Percentiles rank a stretch among this genome's conserved stretches.
These are phyloP conservation scores for Coprinopsis cinerea DNA, from an alignment of 768 basidiomycete species.

Conservation along the genomic window DNA sequence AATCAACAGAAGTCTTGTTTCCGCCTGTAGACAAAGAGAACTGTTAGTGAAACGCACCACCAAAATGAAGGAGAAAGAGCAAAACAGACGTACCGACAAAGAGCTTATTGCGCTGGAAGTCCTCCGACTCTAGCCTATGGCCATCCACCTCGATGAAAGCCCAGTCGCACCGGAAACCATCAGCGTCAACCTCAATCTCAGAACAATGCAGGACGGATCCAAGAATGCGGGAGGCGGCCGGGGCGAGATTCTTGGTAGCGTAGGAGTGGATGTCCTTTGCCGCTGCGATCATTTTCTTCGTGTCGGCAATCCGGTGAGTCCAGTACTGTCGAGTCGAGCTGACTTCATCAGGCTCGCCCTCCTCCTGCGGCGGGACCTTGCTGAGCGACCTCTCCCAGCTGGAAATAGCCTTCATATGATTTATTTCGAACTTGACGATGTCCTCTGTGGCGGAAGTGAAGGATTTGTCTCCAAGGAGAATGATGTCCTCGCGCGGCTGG, in stretches of 20 bases:
- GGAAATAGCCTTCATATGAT: constrained; percentile 18
- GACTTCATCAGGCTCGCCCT: constrained; percentile 7
- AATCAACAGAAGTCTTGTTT: constrained; percentile 19
- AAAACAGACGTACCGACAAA: constrained; percentile 20
- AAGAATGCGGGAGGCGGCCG: constrained; percentile 22
- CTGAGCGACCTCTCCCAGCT: constrained; percentile 16
- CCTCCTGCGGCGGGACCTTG: constrained; percentile 17
- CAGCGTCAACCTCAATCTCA: constrained; percentile 15
- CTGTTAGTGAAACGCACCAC: background rate
- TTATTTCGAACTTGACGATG: too few relatives aligned
- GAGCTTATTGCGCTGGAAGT: constrained; percentile 28
- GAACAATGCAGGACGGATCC: constrained; percentile 29
- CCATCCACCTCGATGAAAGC: constrained; percentile 24
- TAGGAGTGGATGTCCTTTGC: constrained; percentile 22
- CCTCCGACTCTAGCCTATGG: constrained; percentile 26
- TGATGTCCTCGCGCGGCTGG: constrained; percentile 25
- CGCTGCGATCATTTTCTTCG: constrained; percentile 18
- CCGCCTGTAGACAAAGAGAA: constrained; percentile 14
- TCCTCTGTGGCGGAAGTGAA: constrained; percentile 20
- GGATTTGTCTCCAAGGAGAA: constrained; percentile 23
- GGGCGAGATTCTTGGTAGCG: constrained; percentile 20
- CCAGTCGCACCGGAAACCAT: constrained; percentile 30
- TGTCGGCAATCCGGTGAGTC: constrained; percentile 15
- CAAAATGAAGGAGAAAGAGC: constrained; percentile 7
- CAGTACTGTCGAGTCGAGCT: constrained; percentile 15